Base-by-base conservation (phyloP, 2,329 filamentous ascomycete genomes). In the Colletotrichum limetticola region DNA sequence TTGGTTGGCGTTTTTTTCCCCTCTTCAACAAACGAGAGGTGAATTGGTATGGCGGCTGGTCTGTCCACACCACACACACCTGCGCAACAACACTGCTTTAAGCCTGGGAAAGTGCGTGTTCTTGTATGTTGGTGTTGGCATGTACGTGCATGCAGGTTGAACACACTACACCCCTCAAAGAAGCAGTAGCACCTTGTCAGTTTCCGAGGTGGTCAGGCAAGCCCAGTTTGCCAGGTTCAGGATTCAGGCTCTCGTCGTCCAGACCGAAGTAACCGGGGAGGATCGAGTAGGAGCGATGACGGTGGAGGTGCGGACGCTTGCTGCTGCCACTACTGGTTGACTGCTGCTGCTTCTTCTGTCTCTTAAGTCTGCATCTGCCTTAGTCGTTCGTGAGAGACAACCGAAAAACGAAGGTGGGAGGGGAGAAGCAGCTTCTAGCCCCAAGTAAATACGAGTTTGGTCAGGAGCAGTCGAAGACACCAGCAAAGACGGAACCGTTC, bases 391-490 rank as follows among this genome's bases (percentile, higher is more conserved):
- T 11, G 57, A 24, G 57, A 62, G 30, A 12, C 4, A 28, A 22
- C 32, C 32, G 32, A 32, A 14, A 16, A 30, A 22, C 19, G 28
- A 32, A 42, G 30, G 19, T 30, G 28, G 24, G 64, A 53, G 65
- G 1, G 28, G 62, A 35, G 46, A 32, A 65, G 30, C 55, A 65
- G 60, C 52, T 42, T 62, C 61, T 56, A 61, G 22, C 46, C 55
- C 64, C 56, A 53, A 49, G 70, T 60, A 46, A 62, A 72, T 72
- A 70, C 70, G 70, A 72, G 35, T 56, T 56, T 57, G 46, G 55
- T 72, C 66, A 72, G 46, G 66, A 70, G 60, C 26, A 22, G 26
- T 60, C n/a, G 42, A 60, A 9, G 32, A 37, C n/a, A 60, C 30
- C 16, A 26, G 12, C 32, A 65, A 70, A 19, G 60, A 70, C 52